Percentiles rank a stretch among this genome's conserved stretches.
Evolutionary conservation across 768 basidiomycete genomes (phyloP).

Genomic region (Lyophyllum atratum): DNA sequence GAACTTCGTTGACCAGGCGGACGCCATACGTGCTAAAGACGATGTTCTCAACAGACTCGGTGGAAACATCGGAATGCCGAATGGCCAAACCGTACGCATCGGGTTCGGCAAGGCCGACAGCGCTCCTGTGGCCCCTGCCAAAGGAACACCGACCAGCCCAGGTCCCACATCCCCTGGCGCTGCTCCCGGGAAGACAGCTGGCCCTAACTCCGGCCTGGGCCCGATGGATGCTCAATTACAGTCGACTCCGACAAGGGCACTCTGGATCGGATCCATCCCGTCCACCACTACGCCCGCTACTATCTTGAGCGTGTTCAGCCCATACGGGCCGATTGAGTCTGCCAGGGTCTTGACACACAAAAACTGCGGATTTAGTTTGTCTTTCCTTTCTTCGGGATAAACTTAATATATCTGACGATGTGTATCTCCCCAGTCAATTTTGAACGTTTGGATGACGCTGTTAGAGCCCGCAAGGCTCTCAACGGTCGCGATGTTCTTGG

Average conservation of each 20-base stretch:
- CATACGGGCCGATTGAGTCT: conserved; percentile 96
- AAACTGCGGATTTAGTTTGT: conserved; percentile 90
- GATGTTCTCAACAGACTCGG: conserved; percentile 95
- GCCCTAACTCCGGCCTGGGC: conserved; percentile 54
- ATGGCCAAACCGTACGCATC: conserved; percentile 94
- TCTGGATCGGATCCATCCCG: conserved; percentile 98
- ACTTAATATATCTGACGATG: conserved; percentile 13
- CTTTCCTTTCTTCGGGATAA: conserved; percentile 5
- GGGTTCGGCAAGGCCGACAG: conserved; percentile 99
- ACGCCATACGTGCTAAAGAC: conserved; percentile 97
- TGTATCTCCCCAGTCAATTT: conserved; percentile 85
- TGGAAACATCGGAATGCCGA: conserved; percentile 92
- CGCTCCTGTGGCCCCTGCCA: conserved; percentile 88
- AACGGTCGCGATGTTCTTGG: conserved; percentile 96
- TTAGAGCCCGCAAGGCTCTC: conserved; percentile 91
- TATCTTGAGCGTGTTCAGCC: conserved; percentile 93
- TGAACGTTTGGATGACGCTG: conserved; percentile 95
- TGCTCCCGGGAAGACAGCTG: conserved; percentile 44
- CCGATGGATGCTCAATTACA: conserved; percentile 86
- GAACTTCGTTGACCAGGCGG: conserved; percentile 94
- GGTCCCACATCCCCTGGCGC: conserved; percentile 65
- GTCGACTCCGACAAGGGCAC: conserved; percentile 88
- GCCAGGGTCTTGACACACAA: conserved; percentile 96
- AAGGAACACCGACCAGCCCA: conserved; percentile 67
- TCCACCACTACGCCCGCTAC: conserved; percentile 93